phyloP scores from a whole-genome alignment of 306 rosid species.

The Quercus alba region DNA sequence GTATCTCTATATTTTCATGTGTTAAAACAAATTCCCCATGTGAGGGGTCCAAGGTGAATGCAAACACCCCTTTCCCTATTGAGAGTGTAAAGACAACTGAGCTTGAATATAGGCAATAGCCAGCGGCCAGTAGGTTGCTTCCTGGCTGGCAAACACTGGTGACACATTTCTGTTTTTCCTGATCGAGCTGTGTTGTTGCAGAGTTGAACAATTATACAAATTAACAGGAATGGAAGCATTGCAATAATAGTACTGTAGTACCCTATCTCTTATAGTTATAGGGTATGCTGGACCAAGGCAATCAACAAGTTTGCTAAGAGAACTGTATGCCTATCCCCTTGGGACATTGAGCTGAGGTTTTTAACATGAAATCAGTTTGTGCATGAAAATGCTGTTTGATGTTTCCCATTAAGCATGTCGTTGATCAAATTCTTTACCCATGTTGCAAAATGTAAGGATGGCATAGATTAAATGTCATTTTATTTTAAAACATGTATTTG shows the following conservation, averaged over 20 bases:
- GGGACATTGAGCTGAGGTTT: neutral
- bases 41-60: constrained; percentile 38
- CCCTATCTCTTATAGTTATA: neutral
- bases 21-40: constrained; percentile 45
- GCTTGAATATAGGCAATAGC: constrained; percentile 49
- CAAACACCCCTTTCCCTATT: constrained; percentile 35
- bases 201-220: neutral
- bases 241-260: neutral
- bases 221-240: neutral
- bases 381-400: neutral
- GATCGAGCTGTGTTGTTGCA: constrained; percentile 23
- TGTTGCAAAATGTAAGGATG: neutral
- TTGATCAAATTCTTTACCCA: neutral
- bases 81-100: constrained; percentile 40
- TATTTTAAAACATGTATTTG: too few relatives aligned
- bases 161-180: constrained; percentile 35
- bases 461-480: too few relatives aligned
- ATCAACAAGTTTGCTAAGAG: too few relatives aligned
- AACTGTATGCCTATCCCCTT: too few relatives aligned
- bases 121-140: constrained; percentile 40
- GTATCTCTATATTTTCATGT: constrained; percentile 32
- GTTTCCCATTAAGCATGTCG: neutral
- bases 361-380: neutral
- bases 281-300: too few relatives aligned
- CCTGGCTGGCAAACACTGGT: constrained; percentile 42